Evolutionary conservation across 176 grass and related monocot species (phyloP).

Genomic region (Lolium perenne): DNA sequence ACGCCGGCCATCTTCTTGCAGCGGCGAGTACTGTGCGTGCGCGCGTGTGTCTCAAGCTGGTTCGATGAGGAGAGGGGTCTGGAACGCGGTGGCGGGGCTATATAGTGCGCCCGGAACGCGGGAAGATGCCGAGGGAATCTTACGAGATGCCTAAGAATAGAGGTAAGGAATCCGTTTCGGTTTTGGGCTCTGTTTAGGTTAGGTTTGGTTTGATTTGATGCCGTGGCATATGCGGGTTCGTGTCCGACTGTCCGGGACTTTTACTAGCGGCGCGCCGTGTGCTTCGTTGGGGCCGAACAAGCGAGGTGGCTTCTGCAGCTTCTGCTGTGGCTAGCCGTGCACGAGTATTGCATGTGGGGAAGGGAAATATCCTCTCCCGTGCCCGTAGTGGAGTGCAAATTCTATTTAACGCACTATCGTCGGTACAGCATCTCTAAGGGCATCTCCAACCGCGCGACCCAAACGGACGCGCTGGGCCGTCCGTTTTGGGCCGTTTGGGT

Average conservation of each 20-base stretch:
- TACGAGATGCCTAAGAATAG: slow-evolving; percentile 44
- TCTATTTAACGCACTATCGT: too few relatives aligned
- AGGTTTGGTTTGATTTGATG: neutral
- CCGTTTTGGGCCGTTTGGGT: too few relatives aligned
- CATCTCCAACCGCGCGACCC: too few relatives aligned
- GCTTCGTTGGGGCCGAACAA: neutral
- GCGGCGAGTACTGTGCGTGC: neutral
- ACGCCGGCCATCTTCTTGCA: slow-evolving; percentile 26
- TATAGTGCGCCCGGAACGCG: slow-evolving; percentile 28
- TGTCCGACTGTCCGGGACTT: too few relatives aligned
- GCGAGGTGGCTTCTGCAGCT: neutral
- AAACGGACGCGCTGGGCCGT: too few relatives aligned
- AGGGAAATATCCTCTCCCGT: too few relatives aligned
- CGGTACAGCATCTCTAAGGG: too few relatives aligned
- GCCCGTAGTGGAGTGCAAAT: too few relatives aligned
- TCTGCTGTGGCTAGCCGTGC: too few relatives aligned
- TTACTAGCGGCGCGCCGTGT: neutral
- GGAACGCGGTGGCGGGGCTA: neutral
- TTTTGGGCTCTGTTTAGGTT: neutral
- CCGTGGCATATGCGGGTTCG: neutral
- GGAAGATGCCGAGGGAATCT: slow-evolving; percentile 79
- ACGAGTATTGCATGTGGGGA: too few relatives aligned
- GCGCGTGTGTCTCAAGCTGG: neutral
- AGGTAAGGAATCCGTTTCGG: neutral
- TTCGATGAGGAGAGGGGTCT: neutral